phyloP scores from a whole-genome alignment of 1,284 basidiomycete species.

The Cryptococcus hybrid region DNA sequence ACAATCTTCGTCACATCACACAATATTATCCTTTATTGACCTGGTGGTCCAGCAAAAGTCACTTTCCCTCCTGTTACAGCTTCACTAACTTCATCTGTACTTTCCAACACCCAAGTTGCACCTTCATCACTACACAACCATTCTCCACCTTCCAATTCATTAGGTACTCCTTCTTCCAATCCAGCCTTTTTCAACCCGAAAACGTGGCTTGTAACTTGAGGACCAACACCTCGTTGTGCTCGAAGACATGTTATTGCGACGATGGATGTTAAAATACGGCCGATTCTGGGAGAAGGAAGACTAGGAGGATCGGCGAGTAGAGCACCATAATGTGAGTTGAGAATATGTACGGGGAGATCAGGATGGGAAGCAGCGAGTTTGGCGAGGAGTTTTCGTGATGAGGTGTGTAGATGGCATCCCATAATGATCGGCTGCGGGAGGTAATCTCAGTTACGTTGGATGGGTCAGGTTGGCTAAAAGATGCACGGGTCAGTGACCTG shows the following conservation, averaged over 20 bases:
- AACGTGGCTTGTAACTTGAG: constrained; percentile 87
- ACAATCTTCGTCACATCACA: too few relatives aligned
- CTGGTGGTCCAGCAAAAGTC: constrained; percentile 21
- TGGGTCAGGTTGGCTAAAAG: constrained; percentile 17
- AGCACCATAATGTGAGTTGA: constrained; percentile 82
- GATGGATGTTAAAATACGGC: constrained; percentile 80
- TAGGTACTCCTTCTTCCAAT: constrained; percentile 62
- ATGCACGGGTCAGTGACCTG: too few relatives aligned
- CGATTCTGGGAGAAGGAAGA: constrained; percentile 51
- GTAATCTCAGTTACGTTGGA: constrained; percentile 66
- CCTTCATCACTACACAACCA: constrained; percentile 91
- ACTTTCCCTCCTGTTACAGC: constrained; percentile 22
- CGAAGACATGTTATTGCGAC: constrained; percentile 89
- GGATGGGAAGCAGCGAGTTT: constrained; percentile 78
- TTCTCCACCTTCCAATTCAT: constrained; percentile 58
- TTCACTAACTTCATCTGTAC: constrained; percentile 62
- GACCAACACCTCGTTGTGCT: constrained; percentile 82
- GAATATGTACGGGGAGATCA: constrained; percentile 76
- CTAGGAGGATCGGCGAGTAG: constrained; percentile 68
- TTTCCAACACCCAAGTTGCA: constrained; percentile 84
- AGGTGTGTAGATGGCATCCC: constrained; percentile 90
- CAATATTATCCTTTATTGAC: too few relatives aligned
- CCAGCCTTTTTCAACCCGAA: constrained; percentile 68
- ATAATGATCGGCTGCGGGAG: constrained; percentile 67
- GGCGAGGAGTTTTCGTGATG: constrained; percentile 78